Evolutionary conservation across 495 filamentous ascomycete species (phyloP), one percentile per base, ranked within the genome.

Genomic region (Hyaloscypha finlandica): DNA sequence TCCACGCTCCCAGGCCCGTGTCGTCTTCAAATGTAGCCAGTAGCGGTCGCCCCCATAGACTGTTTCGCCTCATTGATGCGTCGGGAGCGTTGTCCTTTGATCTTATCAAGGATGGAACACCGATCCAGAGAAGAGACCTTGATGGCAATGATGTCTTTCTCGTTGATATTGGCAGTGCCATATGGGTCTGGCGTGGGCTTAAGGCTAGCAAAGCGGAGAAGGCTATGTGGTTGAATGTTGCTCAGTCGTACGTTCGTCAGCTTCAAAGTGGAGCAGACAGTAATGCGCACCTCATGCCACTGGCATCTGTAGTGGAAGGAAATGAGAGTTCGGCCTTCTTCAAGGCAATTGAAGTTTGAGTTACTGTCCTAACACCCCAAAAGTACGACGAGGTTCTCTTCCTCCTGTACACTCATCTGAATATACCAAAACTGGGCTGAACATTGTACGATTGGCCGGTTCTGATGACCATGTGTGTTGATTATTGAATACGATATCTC

Each of bases 121-220:
- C 55, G 0, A 77, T 87, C 22, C 60, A 66, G 48, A 61, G 64
- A 33, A 70, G 75, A 0, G 84, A 87, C 71, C 70, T 88, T 3
- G 79, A 86, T 69, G 79, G 79, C 11, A 78, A 82, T 9, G 86
- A 88, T 71, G 80, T 89, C 4, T 89, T 89, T 71, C 71, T 89
- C 11, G 80, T 86, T 56, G 85, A 88, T 61, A 75, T 71, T 12
- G 84, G 84, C 8, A 77, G 66, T 53, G 74, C 70, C 37, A 74
- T 88, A 19, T 89, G 85, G 85, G 84, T 89, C 30, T 89, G 86
- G 86, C 81, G 86, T 71, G 86, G 86, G 5, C 68, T 69, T 3
- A 76, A 74, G 3, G 85, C 86, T 3, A 88, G 85, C 73, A 76
- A 71, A 51, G 67, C 68, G 8, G 86, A 88, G 74, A 86, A 79